Conservation (phyloP, 306 rosid species). For the Rosa rugosa region DNA sequence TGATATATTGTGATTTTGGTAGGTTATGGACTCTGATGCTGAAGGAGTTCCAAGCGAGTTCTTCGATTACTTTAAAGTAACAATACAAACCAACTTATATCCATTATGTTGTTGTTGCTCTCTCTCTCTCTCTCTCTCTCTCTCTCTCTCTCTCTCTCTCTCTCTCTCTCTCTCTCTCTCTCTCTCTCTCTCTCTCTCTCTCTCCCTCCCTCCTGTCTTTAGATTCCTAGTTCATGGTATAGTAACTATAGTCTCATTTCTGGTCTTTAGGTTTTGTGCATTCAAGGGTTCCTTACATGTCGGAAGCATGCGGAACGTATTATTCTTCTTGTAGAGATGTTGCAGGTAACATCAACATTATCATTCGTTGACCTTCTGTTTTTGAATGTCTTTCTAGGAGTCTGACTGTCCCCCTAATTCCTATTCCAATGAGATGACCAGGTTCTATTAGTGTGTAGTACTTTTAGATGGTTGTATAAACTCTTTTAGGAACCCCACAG, state of each 20-base stretch:
- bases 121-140: no score
- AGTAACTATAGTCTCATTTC: conserved; percentile 17
- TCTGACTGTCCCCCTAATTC: neutral
- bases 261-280: conserved; percentile 85
- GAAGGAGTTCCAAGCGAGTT: conserved; percentile 99
- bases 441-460: no score
- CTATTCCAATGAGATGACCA: neutral
- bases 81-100: conserved; percentile 12
- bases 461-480: neutral
- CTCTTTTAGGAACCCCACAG: neutral
- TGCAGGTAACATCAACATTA: conserved; percentile 67
- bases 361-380: conserved; percentile 7
- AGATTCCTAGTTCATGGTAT: conserved; percentile 14
- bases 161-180: no score
- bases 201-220: neutral
- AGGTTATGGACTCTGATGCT: conserved; percentile 99
- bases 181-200: no score
- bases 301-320: conserved; percentile 99
- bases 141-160: no score
- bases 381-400: neutral
- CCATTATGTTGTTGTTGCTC: no score
- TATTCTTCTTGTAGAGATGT: conserved; percentile 99
- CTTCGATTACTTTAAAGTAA: conserved; percentile 97
- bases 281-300: conserved; percentile 99
- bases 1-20: conserved; percentile 30